Conservation (phyloP, 768 basidiomycete genomes). For the Termitomyces sp. region DNA sequence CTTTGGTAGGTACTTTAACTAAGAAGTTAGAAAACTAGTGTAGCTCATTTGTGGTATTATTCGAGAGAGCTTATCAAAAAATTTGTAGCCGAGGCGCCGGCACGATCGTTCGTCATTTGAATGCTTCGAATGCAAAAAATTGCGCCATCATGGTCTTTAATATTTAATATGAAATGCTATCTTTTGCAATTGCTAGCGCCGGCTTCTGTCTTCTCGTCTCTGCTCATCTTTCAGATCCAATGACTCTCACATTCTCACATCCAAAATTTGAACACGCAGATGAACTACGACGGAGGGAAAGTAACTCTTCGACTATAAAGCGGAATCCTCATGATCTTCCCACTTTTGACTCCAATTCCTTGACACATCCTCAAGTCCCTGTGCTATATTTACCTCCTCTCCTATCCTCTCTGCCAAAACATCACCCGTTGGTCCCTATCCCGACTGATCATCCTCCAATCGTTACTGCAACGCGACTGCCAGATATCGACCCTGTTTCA, state of each 20-base stretch:
- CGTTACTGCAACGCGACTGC: slow-evolving; percentile 69
- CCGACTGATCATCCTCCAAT: slow-evolving; percentile 34
- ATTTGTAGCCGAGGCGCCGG: background rate
- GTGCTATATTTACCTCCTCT: slow-evolving; percentile 83
- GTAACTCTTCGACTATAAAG: slow-evolving; percentile 5
- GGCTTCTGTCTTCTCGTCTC: background rate
- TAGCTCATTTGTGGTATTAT: no score
- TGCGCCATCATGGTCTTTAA: slow-evolving; percentile 11
- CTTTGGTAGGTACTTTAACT: no score
- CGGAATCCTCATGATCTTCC: slow-evolving; percentile 55
- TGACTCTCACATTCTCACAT: slow-evolving; percentile 23
- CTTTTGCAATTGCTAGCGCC: background rate
- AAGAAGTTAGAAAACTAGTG: no score
- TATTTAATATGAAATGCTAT: background rate
- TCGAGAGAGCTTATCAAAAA: background rate
- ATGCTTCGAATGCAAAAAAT: slow-evolving; percentile 10
- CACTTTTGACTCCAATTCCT: slow-evolving; percentile 34
- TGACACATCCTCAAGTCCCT: slow-evolving; percentile 32
- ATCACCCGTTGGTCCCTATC: slow-evolving; percentile 23
- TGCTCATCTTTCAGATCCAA: slow-evolving; percentile 1
- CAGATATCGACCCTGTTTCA: slow-evolving; percentile 81
- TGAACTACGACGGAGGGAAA: slow-evolving; percentile 1
- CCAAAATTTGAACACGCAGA: slow-evolving; percentile 24
- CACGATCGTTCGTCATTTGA: slow-evolving; percentile 12
- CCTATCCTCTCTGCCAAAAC: slow-evolving; percentile 65